A percentile compares a stretch with the other conserved stretches of the same genome.
Conservation (phyloP, 352 stramenopile species). For the Pythium coloratum region DNA sequence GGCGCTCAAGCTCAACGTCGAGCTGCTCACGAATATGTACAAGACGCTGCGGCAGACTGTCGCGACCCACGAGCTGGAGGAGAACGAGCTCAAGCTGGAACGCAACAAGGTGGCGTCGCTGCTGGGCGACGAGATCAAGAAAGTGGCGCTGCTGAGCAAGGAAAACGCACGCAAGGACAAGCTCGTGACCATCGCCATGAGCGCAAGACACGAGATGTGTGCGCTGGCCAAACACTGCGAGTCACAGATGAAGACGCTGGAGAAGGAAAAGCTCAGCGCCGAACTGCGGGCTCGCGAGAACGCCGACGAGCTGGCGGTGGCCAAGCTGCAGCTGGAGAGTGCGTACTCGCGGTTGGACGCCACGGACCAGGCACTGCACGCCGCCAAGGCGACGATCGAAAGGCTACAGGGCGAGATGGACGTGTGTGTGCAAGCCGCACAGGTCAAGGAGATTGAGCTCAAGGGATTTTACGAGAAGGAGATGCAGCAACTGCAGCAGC, state of each 20-base stretch:
- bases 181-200: conserved; percentile 76
- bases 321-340: conserved; percentile 49
- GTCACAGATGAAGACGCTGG: conserved; percentile 32
- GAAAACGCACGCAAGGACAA: conserved; percentile 74
- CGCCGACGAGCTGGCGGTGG: conserved; percentile 37
- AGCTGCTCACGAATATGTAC: conserved; percentile 88
- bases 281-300: conserved; percentile 32
- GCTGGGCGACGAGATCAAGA: conserved; percentile 73
- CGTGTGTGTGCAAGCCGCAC: conserved; percentile 26
- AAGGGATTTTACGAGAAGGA: conserved; percentile 43
- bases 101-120: conserved; percentile 49
- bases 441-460: conserved; percentile 47
- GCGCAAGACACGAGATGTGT: conserved; percentile 69
- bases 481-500: conserved; percentile 45
- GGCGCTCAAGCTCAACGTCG: conserved; percentile 80
- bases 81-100: conserved; percentile 64
- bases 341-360: conserved; percentile 47
- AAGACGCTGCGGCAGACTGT: conserved; percentile 60
- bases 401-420: conserved; percentile 34
- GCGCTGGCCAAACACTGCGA: conserved; percentile 53
- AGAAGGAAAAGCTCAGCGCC: conserved; percentile 26
- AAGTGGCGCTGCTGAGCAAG: conserved; percentile 67
- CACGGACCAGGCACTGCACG: conserved; percentile 31
- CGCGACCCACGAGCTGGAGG: conserved; percentile 47
- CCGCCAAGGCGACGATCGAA: conserved; percentile 29